phyloP scores from a whole-genome alignment of 2,329 filamentous ascomycete genomes.

The Thermoascus crustaceus region DNA sequence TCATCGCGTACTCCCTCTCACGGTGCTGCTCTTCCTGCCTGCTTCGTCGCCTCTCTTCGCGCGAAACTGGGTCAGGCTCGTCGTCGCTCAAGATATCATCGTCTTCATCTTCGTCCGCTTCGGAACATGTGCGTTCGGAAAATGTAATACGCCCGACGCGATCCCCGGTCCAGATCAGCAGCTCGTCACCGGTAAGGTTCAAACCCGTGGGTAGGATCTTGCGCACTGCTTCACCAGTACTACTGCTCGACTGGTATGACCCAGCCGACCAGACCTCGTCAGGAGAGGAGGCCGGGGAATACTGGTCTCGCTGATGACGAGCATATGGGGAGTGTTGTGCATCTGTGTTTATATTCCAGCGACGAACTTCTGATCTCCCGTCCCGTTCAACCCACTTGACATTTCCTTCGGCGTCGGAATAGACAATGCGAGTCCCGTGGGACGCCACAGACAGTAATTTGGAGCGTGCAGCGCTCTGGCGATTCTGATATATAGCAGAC shows the following conservation, averaged over 20 bases:
- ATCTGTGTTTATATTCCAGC: conserved; percentile 50
- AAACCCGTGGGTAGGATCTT: conserved; percentile 61
- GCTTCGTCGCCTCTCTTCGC: conserved; percentile 22
- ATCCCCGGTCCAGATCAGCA: conserved; percentile 84
- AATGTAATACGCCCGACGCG: conserved; percentile 66
- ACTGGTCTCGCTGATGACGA: conserved; percentile 20
- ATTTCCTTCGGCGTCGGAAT: conserved; percentile 74
- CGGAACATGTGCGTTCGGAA: conserved; percentile 34
- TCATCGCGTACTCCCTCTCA: conserved; percentile 53
- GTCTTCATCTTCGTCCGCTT: conserved; percentile 26
- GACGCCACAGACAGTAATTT: conserved; percentile 73
- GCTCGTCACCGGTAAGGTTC: conserved; percentile 49
- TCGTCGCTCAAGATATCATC: conserved; percentile 20
- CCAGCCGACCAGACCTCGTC: no score
- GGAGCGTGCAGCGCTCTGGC: conserved; percentile 71
- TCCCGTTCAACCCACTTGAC: conserved; percentile 90
- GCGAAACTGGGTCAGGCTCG: conserved; percentile 19
- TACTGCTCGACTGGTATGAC: no score
- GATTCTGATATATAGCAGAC: conserved; percentile 55
- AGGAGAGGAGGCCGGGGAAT: no score
- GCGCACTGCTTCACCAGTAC: conserved; percentile 71
- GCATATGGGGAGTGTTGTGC: conserved; percentile 8
- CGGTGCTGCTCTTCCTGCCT: conserved; percentile 26
- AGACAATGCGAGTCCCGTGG: conserved; percentile 74
- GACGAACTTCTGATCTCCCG: conserved; percentile 50